Evolutionary conservation across 805 yeast genomes (phyloP), one percentile per base, ranked within the genome.

Genomic region (Candida ficus): DNA sequence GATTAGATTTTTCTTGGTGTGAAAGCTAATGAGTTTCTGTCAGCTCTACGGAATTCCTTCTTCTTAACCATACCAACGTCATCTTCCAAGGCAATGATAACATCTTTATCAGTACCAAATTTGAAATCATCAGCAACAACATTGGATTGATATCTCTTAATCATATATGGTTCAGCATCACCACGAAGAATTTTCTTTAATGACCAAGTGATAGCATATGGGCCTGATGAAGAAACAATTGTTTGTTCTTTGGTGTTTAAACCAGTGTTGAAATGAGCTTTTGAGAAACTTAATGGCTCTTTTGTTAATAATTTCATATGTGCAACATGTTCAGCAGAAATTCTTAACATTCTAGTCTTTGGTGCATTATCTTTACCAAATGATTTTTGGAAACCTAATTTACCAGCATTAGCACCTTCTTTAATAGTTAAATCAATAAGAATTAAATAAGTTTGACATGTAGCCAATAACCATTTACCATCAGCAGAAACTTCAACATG

Each of bases 151-250:
- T 83, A 83, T 41, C 76, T 69, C 58, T 76, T 80, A 56, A 90
- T 79, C 37, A 70, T 62, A 57, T 85, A 86, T 7, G 83, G 73
- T 20, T 67, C 71, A 32, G 62, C 62, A 41, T 73, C 76, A 41
- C 78, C 76, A 33, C 65, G 63, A 32, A 81, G 56, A 12, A 83
- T 68, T 45, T 79, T 76, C 48, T 66, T 71, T 56, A 89, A 60
- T 11, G 83, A 78, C 96, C 96, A 89, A 1, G 84, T 72, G 18
- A 89, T 73, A 19, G 88, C 83, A 60, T 78, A 89, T 16, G 90
- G 91, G 3, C 96, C 96, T 2, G 82, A 69, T 4, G 91, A 78
- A 1, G 95, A 73, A 19, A 87, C 78, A 37, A 89, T 83, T 2
- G 81, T 70, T 16, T 83, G 78, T 54, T 83, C 93, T 45, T 74